Conservation (phyloP, 805 yeast genomes). For the Pichia scutulata region DNA sequence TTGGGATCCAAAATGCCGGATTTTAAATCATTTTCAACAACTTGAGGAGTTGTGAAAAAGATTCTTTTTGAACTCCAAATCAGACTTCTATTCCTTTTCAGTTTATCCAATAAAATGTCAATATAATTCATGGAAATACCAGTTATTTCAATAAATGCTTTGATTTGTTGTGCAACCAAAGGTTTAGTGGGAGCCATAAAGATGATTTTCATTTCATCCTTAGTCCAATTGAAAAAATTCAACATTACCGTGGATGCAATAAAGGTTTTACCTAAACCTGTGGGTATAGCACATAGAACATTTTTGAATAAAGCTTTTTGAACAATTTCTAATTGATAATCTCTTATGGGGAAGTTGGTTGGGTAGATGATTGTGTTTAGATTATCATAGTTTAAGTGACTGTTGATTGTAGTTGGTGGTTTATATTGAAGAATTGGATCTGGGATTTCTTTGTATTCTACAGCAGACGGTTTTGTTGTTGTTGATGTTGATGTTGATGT, state of each 20-base stretch:
- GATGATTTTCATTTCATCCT: slow-evolving; percentile 57
- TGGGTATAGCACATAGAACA: slow-evolving; percentile 83
- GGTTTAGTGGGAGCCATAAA: slow-evolving; percentile 98
- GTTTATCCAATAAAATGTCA: slow-evolving; percentile 61
- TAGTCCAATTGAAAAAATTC: slow-evolving; percentile 83
- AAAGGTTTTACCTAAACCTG: slow-evolving; percentile 96
- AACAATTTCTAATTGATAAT: slow-evolving; percentile 81
- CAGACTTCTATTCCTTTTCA: slow-evolving; percentile 50
- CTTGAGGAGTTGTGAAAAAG: slow-evolving; percentile 94
- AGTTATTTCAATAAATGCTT: slow-evolving; percentile 81
- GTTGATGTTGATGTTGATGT: neutral
- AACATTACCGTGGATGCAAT: slow-evolving; percentile 92
- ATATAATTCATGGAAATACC: slow-evolving; percentile 74
- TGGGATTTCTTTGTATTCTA: neutral
- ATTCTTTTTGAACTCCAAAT: slow-evolving; percentile 77
- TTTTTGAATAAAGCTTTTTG: slow-evolving; percentile 64
- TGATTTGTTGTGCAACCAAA: slow-evolving; percentile 90
- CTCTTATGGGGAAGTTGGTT: slow-evolving; percentile 73
- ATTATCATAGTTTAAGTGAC: slow-evolving; percentile 34
- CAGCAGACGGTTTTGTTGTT: neutral
- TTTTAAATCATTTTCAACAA: slow-evolving; percentile 81
- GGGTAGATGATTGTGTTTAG: slow-evolving; percentile 66
- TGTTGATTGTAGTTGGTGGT: slow-evolving; percentile 28
- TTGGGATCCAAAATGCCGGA: slow-evolving; percentile 73
- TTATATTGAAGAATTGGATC: neutral